These are phyloP conservation scores for Licmophora abbreviata DNA, from an alignment of 108 stramenopile species.

Conservation along the genomic window DNA sequence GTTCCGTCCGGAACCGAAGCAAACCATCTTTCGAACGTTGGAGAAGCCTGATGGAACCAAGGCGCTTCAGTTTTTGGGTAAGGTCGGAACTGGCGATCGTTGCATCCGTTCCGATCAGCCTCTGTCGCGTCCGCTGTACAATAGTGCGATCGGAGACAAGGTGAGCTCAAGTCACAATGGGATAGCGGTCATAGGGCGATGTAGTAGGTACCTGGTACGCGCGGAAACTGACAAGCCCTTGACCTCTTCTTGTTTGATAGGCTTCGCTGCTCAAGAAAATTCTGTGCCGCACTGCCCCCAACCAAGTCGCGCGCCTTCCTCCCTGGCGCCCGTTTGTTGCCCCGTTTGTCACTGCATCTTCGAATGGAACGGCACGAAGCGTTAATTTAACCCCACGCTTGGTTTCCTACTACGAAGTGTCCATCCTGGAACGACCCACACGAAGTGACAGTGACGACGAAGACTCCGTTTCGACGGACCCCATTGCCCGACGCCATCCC, in stretches of 20 bases:
- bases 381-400: constrained; percentile 58
- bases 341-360: constrained; percentile 24
- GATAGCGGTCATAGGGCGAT: too few relatives aligned
- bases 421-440: constrained; percentile 26
- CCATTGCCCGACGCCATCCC: background rate
- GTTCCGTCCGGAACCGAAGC: background rate
- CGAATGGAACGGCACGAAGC: background rate
- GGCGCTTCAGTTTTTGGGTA: constrained; percentile 43
- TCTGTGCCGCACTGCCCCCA: too few relatives aligned
- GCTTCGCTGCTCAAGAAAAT: too few relatives aligned
- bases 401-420: constrained; percentile 69
- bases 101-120: constrained; percentile 59
- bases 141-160: background rate
- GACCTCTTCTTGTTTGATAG: too few relatives aligned
- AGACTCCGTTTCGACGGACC: background rate
- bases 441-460: background rate
- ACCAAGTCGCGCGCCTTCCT: background rate
- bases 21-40: background rate
- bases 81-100: constrained; percentile 58
- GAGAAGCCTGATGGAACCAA: background rate
- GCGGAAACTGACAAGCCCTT: too few relatives aligned
- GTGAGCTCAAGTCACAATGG: too few relatives aligned
- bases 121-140: constrained; percentile 27
- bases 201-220: too few relatives aligned
- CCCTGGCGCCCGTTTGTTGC: constrained; percentile 33